Evolutionary conservation across 192 early-diverging fungal species (phyloP).

Genomic region (Mortierella alpina): DNA sequence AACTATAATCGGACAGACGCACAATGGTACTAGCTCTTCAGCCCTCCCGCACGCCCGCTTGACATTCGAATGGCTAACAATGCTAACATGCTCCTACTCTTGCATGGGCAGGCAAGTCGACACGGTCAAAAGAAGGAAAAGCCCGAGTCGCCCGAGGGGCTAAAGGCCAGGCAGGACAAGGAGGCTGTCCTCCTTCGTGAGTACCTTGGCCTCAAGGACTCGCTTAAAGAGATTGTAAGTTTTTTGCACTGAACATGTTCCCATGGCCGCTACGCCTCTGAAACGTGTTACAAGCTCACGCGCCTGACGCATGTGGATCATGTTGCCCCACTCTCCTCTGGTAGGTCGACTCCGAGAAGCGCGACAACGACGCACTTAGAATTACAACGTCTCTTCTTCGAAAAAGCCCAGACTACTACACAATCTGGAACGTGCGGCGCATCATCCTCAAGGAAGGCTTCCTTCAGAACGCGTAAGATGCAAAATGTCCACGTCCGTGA

Average conservation of each 20-base stretch:
- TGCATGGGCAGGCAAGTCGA: constrained; percentile 17
- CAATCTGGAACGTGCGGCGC: constrained; percentile 94
- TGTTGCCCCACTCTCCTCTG: neutral
- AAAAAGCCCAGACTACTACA: constrained; percentile 92
- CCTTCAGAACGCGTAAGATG: constrained; percentile 40
- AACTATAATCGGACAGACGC: too few relatives aligned
- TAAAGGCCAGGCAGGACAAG: constrained; percentile 38
- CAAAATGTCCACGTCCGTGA: constrained; percentile 1
- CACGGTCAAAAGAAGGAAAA: constrained; percentile 46
- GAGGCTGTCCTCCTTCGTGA: constrained; percentile 28
- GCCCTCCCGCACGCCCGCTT: neutral
- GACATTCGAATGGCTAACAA: too few relatives aligned
- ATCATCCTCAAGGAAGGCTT: constrained; percentile 69
- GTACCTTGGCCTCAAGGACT: constrained; percentile 34
- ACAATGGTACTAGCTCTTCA: neutral
- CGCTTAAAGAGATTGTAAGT: constrained; percentile 36
- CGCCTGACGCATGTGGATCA: neutral
- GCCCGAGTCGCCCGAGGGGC: constrained; percentile 24
- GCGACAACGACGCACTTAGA: constrained; percentile 64
- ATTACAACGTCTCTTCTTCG: constrained; percentile 78
- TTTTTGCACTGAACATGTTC: neutral
- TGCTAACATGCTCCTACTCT: neutral
- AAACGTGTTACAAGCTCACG: neutral
- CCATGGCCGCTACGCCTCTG: neutral
- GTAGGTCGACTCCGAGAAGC: constrained; percentile 51